Base-by-base conservation (phyloP, 1,284 basidiomycete species). In the Leccinum holopus region DNA sequence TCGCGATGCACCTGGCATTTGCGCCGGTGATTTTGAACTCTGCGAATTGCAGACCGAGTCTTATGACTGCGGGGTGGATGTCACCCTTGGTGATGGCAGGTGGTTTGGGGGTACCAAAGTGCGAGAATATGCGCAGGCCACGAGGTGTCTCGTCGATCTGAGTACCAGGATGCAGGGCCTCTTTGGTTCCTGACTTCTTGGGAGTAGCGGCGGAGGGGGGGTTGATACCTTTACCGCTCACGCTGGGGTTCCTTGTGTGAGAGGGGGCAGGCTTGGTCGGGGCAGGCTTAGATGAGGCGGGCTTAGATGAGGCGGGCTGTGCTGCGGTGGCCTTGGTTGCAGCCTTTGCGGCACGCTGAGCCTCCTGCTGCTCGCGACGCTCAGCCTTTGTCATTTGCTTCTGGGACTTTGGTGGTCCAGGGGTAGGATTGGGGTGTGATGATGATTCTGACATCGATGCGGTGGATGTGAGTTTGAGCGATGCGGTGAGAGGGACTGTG, bases 1-100 rank as follows among this genome's bases (percentile, higher is more conserved):
- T 93, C n/a, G 92, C 91, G 59, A 95, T 93, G 75, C 92, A 94
- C 62, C 93, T 81, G 11, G 94, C 94, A 76, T 95, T 95, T 18
- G 92, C 90, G 18, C 93, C 93, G 52, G 86, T 88, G 68, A 95
- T 91, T 73, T 87, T 89, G 80, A 95, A 95, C 67, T 91, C 87
- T 6, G 90, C 86, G 75, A 94, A 95, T 66, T 92, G 87, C 25
- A 95, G 78, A 16, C 89, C 93, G 28, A 95, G 84, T 59, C 88
- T 82, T 65, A 91, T 76, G 71, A 95, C 86, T 30, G 86, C 82
- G 69, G 91, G 92, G 78, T 97, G 88, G 67, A 97, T 90, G 68
- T 92, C 88, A 60, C 90, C 90, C 71, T 92, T 94, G 57, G 83
- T 80, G 30, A 81, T 80, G 32, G 78, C 80, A 33, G 82, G 78